A percentile compares a stretch with the other conserved stretches of the same genome.
These are phyloP conservation scores for Jamesozyma rosinii DNA, from an alignment of 805 yeast species.

Conservation along the genomic window DNA sequence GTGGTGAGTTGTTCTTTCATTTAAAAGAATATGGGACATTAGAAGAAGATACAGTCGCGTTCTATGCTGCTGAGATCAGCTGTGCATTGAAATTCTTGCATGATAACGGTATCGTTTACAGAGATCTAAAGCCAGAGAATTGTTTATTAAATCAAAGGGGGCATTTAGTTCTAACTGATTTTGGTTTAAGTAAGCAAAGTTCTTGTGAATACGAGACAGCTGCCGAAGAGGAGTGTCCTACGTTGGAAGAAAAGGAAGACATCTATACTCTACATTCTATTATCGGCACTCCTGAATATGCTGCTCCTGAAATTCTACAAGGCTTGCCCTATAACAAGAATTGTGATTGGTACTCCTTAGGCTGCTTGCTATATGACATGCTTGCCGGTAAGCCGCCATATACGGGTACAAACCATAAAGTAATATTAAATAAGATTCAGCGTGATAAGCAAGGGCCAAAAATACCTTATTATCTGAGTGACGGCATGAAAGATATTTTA, in stretches of 20 bases:
- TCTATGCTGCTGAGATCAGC: conserved; percentile 72
- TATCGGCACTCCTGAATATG: conserved; percentile 38
- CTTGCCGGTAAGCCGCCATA: conserved; percentile 83
- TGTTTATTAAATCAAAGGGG: conserved; percentile 66
- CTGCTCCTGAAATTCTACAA: conserved; percentile 82
- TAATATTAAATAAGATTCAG: conserved; percentile 64
- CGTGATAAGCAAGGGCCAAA: conserved; percentile 47
- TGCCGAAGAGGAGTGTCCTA: conserved; percentile 3
- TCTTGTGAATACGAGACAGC: conserved; percentile 8
- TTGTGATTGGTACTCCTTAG: conserved; percentile 91
- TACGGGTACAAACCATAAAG: conserved; percentile 71
- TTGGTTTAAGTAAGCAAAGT: conserved; percentile 56
- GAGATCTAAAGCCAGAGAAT: conserved; percentile 85
- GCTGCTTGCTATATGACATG: conserved; percentile 72
- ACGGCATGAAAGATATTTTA: conserved; percentile 71
- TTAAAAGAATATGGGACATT: conserved; percentile 35
- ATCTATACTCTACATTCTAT: conserved; percentile 32
- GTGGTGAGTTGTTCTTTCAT: conserved; percentile 66
- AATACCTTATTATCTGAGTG: conserved; percentile 66
- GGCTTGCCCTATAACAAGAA: conserved; percentile 70
- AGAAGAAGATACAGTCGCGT: conserved; percentile 60
- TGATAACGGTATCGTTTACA: conserved; percentile 69
- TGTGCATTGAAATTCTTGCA: conserved; percentile 72
- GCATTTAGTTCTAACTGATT: conserved; percentile 74
- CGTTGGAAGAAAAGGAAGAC: conserved; percentile 20